Percentiles rank a stretch among this genome's conserved stretches.
phyloP scores from a whole-genome alignment of 257 asterid genomes.

The Ocimum tenuiflorum region DNA sequence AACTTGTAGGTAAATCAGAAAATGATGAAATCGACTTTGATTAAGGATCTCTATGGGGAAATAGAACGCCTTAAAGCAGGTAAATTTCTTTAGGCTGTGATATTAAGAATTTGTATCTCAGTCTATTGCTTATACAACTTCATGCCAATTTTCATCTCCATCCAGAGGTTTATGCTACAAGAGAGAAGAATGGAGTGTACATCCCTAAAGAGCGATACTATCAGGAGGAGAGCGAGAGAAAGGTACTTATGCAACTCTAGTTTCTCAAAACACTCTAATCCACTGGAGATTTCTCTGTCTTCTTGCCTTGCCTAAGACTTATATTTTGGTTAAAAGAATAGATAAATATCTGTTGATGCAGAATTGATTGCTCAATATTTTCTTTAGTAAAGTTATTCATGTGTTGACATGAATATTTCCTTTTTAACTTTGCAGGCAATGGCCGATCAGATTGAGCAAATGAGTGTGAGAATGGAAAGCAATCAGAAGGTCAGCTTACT shows the following conservation, averaged over 20 bases:
- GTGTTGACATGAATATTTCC: neutral
- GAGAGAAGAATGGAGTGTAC: conserved; percentile 83
- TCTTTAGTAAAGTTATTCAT: neutral
- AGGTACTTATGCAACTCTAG: conserved; percentile 32
- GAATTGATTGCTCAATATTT: neutral
- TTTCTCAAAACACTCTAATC: neutral
- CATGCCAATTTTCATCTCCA: neutral
- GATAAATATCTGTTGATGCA: neutral
- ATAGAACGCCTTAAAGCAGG: conserved; percentile 76
- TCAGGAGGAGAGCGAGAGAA: conserved; percentile 76
- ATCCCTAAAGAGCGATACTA: conserved; percentile 76
- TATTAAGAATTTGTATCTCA: neutral
- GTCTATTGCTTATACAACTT: neutral
- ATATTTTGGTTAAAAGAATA: neutral
- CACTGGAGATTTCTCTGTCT: neutral
- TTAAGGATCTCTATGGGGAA: conserved; percentile 74
- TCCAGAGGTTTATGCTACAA: conserved; percentile 75
- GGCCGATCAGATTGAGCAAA: conserved; percentile 81
- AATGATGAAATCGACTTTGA: conserved; percentile 77
- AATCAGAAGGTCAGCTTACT: conserved; percentile 47
- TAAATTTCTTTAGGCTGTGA: conserved; percentile 10
- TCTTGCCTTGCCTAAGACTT: neutral
- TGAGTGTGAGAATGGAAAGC: conserved; percentile 63
- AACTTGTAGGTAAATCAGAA: conserved; percentile 69
- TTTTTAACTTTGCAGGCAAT: conserved; percentile 42